phyloP scores from a whole-genome alignment of 371 early-diverging fungal genomes.

The Batkoa obscura region DNA sequence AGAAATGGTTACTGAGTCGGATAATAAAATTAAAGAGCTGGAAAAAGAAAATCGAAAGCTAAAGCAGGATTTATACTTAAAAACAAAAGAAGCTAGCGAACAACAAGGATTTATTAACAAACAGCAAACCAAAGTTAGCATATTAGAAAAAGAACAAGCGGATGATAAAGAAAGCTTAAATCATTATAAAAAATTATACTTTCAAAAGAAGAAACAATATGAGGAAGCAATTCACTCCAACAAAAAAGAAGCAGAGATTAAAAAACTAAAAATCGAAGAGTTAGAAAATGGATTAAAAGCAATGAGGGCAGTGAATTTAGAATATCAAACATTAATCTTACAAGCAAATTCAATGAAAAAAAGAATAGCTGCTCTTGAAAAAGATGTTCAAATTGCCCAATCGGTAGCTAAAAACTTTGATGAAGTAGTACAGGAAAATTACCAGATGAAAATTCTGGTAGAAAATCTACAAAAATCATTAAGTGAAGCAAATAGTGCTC shows the following conservation, averaged over 20 bases:
- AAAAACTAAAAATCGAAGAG: not conserved
- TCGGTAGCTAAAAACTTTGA: constrained; percentile 1
- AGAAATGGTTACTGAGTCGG: too few relatives aligned
- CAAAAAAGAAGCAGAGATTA: not conserved
- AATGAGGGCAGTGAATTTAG: not conserved
- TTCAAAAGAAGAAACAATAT: not conserved
- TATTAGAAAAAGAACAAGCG: too few relatives aligned
- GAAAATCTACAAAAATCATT: not conserved
- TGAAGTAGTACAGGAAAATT: not conserved
- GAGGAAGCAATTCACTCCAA: not conserved
- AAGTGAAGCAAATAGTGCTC: not conserved
- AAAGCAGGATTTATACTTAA: too few relatives aligned
- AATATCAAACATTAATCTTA: not conserved
- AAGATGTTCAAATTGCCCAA: not conserved
- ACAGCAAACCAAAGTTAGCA: too few relatives aligned
- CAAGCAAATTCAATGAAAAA: not conserved
- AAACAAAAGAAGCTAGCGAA: too few relatives aligned
- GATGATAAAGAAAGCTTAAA: too few relatives aligned
- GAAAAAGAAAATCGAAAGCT: too few relatives aligned
- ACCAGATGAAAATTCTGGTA: not conserved
- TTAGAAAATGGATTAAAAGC: not conserved
- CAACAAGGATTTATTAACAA: too few relatives aligned
- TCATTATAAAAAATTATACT: not conserved
- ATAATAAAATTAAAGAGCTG: too few relatives aligned
- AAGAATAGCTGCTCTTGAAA: not conserved